Evolutionary conservation across 129 eudicot species (phyloP).

Genomic region (Flaveria bidentis): DNA sequence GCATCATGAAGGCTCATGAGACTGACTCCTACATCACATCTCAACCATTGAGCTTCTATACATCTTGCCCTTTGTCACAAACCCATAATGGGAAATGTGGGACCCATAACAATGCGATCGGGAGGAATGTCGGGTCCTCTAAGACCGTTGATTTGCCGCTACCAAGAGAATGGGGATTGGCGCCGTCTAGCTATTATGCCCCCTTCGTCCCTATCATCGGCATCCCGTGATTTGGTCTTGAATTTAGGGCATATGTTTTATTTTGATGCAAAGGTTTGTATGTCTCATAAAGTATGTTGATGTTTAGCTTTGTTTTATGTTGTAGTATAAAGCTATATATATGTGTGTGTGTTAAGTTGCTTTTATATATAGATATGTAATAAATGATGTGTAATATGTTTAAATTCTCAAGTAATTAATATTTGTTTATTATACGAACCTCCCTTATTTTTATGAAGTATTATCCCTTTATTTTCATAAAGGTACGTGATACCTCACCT

Average conservation of each 20-base stretch:
- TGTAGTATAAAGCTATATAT: slow-evolving; percentile 13
- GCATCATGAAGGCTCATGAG: slow-evolving; percentile 30
- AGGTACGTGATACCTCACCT: too few relatives aligned
- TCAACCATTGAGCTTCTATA: slow-evolving; percentile 64
- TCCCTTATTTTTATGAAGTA: neutral
- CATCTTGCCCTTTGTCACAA: slow-evolving; percentile 53
- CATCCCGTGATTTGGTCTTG: slow-evolving; percentile 50
- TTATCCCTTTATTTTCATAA: neutral
- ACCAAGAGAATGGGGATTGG: slow-evolving; percentile 87
- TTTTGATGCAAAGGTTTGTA: neutral
- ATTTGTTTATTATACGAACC: neutral
- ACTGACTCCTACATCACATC: slow-evolving; percentile 46
- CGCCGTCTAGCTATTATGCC: slow-evolving; percentile 80
- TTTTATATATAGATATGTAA: neutral
- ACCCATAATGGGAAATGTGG: slow-evolving; percentile 45
- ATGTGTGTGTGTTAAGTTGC: slow-evolving; percentile 15
- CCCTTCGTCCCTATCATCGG: slow-evolving; percentile 87
- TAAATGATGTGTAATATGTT: neutral
- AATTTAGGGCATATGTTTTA: slow-evolving; percentile 9
- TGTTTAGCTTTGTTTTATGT: slow-evolving; percentile 8
- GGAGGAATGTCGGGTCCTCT: slow-evolving; percentile 44
- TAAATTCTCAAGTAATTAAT: neutral
- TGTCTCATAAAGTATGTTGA: neutral
- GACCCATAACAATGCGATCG: slow-evolving; percentile 11
- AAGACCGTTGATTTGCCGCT: slow-evolving; percentile 72